Evolutionary conservation across 2,329 filamentous ascomycete species (phyloP).

Genomic region (Aspergillus sp.): DNA sequence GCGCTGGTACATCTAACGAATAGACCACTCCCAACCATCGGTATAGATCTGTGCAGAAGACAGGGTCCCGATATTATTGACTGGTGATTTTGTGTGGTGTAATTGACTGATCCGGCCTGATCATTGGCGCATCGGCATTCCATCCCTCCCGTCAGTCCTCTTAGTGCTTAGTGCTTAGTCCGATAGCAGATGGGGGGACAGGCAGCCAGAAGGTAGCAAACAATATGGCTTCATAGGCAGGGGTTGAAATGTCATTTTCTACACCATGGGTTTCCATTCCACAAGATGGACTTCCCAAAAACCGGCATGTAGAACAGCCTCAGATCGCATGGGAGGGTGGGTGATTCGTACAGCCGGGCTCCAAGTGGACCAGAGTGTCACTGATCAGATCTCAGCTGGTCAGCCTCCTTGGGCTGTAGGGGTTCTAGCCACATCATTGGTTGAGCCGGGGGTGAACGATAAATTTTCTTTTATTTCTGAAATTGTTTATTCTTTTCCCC

Average conservation of each 20-base stretch:
- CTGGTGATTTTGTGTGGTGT: neutral
- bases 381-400: neutral
- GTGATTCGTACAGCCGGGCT: neutral
- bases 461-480: no score
- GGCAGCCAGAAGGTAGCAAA: neutral
- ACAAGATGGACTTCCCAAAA: neutral
- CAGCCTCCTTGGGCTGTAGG: neutral
- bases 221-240: neutral
- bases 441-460: no score
- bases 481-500: no score
- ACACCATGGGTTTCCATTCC: neutral
- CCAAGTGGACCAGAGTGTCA: neutral
- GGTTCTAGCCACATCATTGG: neutral
- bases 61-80: neutral
- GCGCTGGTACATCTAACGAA: slow-evolving; percentile 1
- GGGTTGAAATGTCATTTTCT: neutral
- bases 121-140: slow-evolving; percentile 5
- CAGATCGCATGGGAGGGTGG: neutral
- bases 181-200: neutral
- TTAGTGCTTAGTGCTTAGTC: neutral
- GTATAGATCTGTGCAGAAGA: slow-evolving; percentile 10
- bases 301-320: neutral
- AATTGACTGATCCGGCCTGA: slow-evolving; percentile 3
- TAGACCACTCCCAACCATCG: slow-evolving; percentile 5
- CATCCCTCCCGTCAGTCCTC: neutral